phyloP scores from a whole-genome alignment of 2,329 filamentous ascomycete species.

The Botrytis medusae region DNA sequence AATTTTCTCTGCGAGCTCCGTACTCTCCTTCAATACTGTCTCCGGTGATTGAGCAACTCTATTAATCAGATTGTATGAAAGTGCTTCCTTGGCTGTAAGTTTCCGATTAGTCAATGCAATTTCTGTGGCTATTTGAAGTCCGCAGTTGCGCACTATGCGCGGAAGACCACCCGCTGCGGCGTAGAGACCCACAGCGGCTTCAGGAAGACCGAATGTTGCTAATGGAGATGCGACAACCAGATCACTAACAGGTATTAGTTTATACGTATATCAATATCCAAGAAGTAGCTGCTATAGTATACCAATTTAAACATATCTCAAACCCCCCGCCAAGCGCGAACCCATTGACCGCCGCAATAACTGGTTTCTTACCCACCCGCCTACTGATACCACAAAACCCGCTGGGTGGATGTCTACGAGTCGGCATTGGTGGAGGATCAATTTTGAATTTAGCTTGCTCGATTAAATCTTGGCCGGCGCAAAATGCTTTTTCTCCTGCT shows the following conservation, averaged over 20 bases:
- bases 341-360: constrained; percentile 78
- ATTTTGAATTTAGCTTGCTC: constrained; percentile 57
- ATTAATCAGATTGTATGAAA: constrained; percentile 67
- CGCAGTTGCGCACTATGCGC: constrained; percentile 61
- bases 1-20: constrained; percentile 61
- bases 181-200: constrained; percentile 68
- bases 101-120: constrained; percentile 65
- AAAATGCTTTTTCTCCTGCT: constrained; percentile 61
- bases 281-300: neutral
- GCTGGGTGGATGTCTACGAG: constrained; percentile 36
- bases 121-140: constrained; percentile 67
- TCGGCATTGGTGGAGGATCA: constrained; percentile 31
- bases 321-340: constrained; percentile 73
- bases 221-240: constrained; percentile 61
- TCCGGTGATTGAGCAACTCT: constrained; percentile 51
- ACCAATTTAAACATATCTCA: constrained; percentile 64
- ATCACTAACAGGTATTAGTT: constrained; percentile 50
- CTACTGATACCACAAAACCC: constrained; percentile 69
- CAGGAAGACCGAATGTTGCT: constrained; percentile 69
- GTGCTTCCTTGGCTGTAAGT: constrained; percentile 60
- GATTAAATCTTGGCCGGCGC: constrained; percentile 63
- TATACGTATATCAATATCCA: no score
- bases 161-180: constrained; percentile 71
- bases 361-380: constrained; percentile 67
- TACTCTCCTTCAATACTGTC: constrained; percentile 54